Base-by-base conservation (phyloP, 2,329 filamentous ascomycete species). In the Penicillium paneum region DNA sequence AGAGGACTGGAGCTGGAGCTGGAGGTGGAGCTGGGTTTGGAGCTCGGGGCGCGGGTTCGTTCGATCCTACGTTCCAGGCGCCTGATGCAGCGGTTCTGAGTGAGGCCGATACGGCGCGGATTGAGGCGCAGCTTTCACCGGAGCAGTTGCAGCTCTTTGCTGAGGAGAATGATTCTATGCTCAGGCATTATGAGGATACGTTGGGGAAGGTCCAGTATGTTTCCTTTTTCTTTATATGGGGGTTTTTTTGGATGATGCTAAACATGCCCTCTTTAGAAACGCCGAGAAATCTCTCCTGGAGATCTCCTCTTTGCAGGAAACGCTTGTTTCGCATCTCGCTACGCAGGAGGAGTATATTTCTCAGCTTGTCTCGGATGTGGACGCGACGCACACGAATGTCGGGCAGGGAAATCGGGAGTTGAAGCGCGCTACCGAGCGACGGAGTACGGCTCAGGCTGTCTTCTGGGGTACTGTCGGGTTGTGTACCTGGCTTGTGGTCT, bases 101-200 rank as follows among this genome's bases (percentile, higher is more conserved):
- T 34, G 67, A 71, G 40, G 63, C 59, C 4, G 71, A 74, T 44
- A 63, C 65, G 2, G 68, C 69, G 17, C 69, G 71, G 7, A 76
- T 80, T 39, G 79, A 82, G 67, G 70, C 84, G 39, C 83, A 86
- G 58, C 77, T 97, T 57, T 90, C 88, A 17, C 81, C 86, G 21
- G 91, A 97, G 69, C 93, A 97, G 73, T 78, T 94, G 49, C 93
- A 97, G 71, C 83, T 96, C 69, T 97, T 99, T 76, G 92, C 93
- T 64, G 84, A 91, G 74, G 92, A 95, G 69, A 97, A 97, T 69
- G 87, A 91, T 72, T 87, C 90, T 60, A 91, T 99, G 86, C 81
- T 97, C 64, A 89, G 89, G 72, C 90, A 96, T 74, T 96, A 95
- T 73, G 91, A 97, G 73, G 91, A 89, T 75, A 91, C 90, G n/a